Base-by-base conservation (phyloP, 169 alveolate genomes). In the Cryptosporidium sp. region DNA sequence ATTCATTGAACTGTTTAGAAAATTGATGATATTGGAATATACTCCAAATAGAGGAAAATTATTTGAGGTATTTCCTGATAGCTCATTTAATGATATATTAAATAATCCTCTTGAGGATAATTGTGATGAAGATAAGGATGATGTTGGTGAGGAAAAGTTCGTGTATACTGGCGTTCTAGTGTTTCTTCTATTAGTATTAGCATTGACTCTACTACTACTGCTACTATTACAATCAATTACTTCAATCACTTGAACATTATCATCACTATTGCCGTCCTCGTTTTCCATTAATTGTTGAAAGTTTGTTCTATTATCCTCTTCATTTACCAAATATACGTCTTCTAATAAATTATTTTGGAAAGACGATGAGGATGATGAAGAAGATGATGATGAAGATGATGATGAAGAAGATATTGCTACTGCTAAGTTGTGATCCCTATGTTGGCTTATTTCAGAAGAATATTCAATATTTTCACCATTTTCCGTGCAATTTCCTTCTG, bases 241-340 rank as follows among this genome's bases (percentile, higher is more conserved):
- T 41, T 73, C 86, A 35, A 73, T 73, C 3, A 73, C 70, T 21
- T 73, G 86, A 9, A 55, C 86, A 73, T 73, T 59, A 50, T 73
- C 86, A 21, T 39, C 58, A 23, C 31, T 59, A 12, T 52, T 37
- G 16, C 55, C 29, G 21, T 58, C 52, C 6, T 33, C 29, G 39
- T 18, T 70, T 43, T n/a, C 48, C 21, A 16, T n/a, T 18, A 67
- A 21, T 33, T 67, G 51, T 8, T 16, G 6, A 33, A n/a, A 1
- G 7, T 0, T 21, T 9, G 73, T 33, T 37, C n/a, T 21, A 18
- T 33, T 16, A 18, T 67, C 52, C 10, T 67, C 51, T 37, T 67
- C 73, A 33, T 33, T 67, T 29, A 67, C 73, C 51, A 67, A 67
- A 29, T 33, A 37, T 0, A 39, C 45, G 14, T 33, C 26, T 31